Percentiles rank a stretch among this genome's conserved stretches.
These are phyloP conservation scores for Fusarium sororula DNA, from an alignment of 2,329 filamentous ascomycete species.

Conservation along the genomic window DNA sequence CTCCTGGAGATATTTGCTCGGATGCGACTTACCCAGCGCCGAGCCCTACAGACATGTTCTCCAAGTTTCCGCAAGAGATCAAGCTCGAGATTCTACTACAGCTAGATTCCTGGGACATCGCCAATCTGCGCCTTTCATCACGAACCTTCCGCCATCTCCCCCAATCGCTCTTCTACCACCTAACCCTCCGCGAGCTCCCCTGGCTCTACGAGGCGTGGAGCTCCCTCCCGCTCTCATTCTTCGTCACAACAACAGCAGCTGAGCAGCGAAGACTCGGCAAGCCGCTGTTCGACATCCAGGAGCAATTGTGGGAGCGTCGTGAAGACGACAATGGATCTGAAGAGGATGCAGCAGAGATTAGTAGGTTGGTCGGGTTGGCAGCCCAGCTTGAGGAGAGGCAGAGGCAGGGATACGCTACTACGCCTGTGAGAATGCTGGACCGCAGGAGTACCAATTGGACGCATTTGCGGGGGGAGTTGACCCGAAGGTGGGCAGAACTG, in stretches of 20 bases:
- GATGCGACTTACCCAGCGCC: no score
- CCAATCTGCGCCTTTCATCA: slow-evolving; percentile 8
- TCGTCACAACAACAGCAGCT: slow-evolving; percentile 9
- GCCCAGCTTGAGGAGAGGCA: neutral
- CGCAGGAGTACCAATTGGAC: neutral
- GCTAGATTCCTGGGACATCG: neutral
- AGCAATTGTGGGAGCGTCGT: neutral
- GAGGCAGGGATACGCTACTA: neutral
- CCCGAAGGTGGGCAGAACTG: neutral
- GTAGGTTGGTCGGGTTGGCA: neutral
- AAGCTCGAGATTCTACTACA: neutral
- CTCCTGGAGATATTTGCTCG: neutral
- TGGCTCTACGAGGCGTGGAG: slow-evolving; percentile 35
- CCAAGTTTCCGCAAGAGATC: slow-evolving; percentile 1
- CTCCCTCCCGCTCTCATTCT: slow-evolving; percentile 16
- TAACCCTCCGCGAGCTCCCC: slow-evolving; percentile 11
- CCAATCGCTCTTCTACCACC: neutral
- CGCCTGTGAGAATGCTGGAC: neutral
- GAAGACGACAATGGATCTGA: no score
- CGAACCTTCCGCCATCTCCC: slow-evolving; percentile 15
- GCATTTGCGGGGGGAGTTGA: neutral
- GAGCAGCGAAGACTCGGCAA: slow-evolving; percentile 4
- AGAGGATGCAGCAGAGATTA: neutral
- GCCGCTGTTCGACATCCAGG: neutral
- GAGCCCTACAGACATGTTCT: neutral